These are phyloP conservation scores for Neofusicoccum ribis DNA, from an alignment of 2,329 filamentous ascomycete genomes.

Conservation along the genomic window DNA sequence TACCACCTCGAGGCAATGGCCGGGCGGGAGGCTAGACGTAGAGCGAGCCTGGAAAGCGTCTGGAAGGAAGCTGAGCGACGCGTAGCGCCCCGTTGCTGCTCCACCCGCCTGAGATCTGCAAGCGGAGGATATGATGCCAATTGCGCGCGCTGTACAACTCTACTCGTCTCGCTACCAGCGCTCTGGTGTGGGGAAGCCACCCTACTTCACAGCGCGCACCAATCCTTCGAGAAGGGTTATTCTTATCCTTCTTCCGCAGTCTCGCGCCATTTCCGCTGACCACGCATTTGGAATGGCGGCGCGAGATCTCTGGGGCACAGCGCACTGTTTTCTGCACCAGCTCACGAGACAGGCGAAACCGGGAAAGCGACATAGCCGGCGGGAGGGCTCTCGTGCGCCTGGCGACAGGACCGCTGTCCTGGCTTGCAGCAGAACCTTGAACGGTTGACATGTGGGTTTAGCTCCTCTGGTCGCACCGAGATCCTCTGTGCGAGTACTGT, in stretches of 20 bases:
- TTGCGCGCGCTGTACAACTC: slow-evolving; percentile 17
- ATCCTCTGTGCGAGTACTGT: slow-evolving; percentile 19
- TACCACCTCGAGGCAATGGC: not conserved
- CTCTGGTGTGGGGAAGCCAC: slow-evolving; percentile 10
- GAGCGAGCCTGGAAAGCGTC: slow-evolving; percentile 2
- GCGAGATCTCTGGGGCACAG: slow-evolving; percentile 8
- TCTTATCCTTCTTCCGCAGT: not conserved
- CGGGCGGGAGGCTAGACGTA: slow-evolving; percentile 9
- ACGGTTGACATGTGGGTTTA: slow-evolving; percentile 19
- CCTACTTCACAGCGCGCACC: not conserved
- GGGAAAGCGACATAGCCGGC: slow-evolving; percentile 15
- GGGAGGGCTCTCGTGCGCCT: slow-evolving; percentile 16
- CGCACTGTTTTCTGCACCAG: slow-evolving; percentile 19
- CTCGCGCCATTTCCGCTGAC: not conserved
- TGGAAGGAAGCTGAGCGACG: slow-evolving; percentile 12
- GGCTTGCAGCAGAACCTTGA: slow-evolving; percentile 11
- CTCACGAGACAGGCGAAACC: slow-evolving; percentile 21
- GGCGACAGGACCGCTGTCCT: slow-evolving; percentile 10
- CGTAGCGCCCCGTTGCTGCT: slow-evolving; percentile 4
- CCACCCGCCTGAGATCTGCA: slow-evolving; percentile 8
- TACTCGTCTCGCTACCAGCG: slow-evolving; percentile 17
- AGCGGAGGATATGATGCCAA: slow-evolving; percentile 9
- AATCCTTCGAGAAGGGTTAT: slow-evolving; percentile 8
- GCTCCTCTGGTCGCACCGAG: slow-evolving; percentile 14
- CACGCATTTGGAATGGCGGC: slow-evolving; percentile 19